Evolutionary conservation across 139 green algal species (phyloP).

Genomic region (Volvox reticuliferus): DNA sequence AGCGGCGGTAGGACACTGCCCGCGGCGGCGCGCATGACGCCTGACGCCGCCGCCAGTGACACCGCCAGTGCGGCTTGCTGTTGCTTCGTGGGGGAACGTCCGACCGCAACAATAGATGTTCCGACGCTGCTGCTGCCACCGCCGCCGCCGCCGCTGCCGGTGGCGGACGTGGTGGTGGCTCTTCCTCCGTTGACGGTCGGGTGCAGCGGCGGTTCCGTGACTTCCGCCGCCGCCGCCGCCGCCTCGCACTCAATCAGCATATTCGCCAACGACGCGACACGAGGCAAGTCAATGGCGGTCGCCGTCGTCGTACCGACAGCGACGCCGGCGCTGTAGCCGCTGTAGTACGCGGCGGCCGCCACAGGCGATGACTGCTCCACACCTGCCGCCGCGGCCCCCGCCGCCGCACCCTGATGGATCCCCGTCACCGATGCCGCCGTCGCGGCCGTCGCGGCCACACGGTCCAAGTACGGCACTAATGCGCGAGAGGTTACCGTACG

Average conservation of each 20-base stretch:
- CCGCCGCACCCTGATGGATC: not conserved
- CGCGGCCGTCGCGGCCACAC: conserved; percentile 1
- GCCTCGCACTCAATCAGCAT: conserved; percentile 16
- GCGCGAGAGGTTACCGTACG: not conserved
- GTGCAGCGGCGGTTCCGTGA: too few relatives aligned
- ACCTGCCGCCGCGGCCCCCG: not conserved
- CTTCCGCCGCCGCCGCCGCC: not conserved
- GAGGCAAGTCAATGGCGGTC: conserved; percentile 22
- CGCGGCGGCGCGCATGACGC: conserved; percentile 7
- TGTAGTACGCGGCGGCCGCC: conserved; percentile 3
- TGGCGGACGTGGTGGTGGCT: not conserved
- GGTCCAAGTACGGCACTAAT: conserved; percentile 32
- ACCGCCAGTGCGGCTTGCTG: conserved; percentile 29
- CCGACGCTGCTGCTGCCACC: not conserved
- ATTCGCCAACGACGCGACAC: conserved; percentile 34
- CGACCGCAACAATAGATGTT: not conserved
- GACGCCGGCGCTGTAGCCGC: conserved; percentile 40
- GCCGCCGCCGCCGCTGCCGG: not conserved
- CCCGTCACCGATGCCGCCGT: not conserved
- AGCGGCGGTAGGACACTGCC: conserved; percentile 10
- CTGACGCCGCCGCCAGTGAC: conserved; percentile 27
- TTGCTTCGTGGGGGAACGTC: not conserved
- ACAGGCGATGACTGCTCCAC: not conserved
- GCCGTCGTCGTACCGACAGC: conserved; percentile 10
- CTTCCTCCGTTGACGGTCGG: too few relatives aligned